Percentiles rank a stretch among this genome's conserved stretches.
Conservation (phyloP, 331 rosid species). For the Ulmus americana region DNA sequence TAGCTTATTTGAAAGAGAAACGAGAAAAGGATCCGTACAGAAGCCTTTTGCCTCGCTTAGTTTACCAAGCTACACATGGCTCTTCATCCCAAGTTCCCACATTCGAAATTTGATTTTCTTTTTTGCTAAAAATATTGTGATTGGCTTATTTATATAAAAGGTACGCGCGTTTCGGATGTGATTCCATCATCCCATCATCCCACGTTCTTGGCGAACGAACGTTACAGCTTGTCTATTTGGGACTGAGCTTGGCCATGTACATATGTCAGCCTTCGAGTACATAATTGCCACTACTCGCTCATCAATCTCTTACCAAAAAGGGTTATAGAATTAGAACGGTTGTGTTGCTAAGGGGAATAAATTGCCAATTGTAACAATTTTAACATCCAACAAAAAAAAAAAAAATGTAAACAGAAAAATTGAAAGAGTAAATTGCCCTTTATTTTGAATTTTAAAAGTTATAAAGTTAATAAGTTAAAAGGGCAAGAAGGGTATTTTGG, state of each 20-base stretch:
- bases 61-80: constrained; percentile 53
- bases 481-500: too few relatives aligned
- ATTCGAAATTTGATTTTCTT: constrained; percentile 52
- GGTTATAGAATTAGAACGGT: not conserved
- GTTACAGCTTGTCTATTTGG: not conserved
- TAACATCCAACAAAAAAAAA: not conserved
- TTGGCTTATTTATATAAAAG: not conserved
- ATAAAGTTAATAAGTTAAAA: too few relatives aligned
- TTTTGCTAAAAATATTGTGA: not conserved
- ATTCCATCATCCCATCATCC: not conserved
- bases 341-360: not conserved
- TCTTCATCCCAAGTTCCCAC: constrained; percentile 56
- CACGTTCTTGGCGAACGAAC: not conserved
- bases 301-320: not conserved
- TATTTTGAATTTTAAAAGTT: too few relatives aligned
- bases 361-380: not conserved
- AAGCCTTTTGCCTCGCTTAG: constrained; percentile 43
- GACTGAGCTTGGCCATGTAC: not conserved
- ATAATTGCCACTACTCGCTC: not conserved
- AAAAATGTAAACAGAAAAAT: not conserved
- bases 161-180: not conserved
- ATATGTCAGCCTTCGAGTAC: not conserved
- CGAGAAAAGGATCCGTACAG: constrained; percentile 74
- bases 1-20: constrained; percentile 60
- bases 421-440: too few relatives aligned